These are phyloP conservation scores for Sergeia podlipaevii DNA, from an alignment of 208 protist species.

Conservation along the genomic window DNA sequence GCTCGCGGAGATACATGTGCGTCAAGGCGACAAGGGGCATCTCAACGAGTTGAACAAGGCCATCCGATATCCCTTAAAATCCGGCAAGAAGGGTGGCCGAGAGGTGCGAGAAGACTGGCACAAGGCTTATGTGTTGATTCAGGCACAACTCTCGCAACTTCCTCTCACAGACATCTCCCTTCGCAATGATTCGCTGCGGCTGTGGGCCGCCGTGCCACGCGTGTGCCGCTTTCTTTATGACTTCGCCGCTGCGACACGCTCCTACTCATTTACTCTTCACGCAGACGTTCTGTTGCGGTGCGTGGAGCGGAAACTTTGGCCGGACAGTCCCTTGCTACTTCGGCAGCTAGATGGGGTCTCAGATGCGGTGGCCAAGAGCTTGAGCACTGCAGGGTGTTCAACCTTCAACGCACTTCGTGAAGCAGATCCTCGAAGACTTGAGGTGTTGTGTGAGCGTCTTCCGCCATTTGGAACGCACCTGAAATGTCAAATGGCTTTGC, in stretches of 20 bases:
- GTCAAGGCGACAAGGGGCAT: conserved; percentile 71
- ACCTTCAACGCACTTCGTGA: conserved; percentile 28
- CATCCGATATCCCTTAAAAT: conserved; percentile 61
- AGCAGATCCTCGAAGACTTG: conserved; percentile 49
- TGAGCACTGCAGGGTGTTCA: conserved; percentile 43
- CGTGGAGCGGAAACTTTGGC: conserved; percentile 79
- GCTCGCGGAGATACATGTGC: conserved; percentile 69
- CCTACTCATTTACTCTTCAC: conserved; percentile 44
- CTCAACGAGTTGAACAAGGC: conserved; percentile 80
- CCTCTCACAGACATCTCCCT: conserved; percentile 64
- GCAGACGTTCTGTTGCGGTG: conserved; percentile 49
- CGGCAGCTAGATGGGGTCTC: conserved; percentile 69
- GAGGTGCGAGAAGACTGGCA: conserved; percentile 89
- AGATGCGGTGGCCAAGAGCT: conserved; percentile 37
- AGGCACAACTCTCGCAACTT: conserved; percentile 56
- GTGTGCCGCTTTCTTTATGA: conserved; percentile 63
- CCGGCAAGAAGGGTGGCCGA: conserved; percentile 52
- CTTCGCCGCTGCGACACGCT: conserved; percentile 33
- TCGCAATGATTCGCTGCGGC: conserved; percentile 66
- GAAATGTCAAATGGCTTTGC: conserved; percentile 14
- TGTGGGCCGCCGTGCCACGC: conserved; percentile 66
- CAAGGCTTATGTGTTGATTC: conserved; percentile 82
- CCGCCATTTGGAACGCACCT: conserved; percentile 73
- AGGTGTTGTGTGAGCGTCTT: conserved; percentile 55
- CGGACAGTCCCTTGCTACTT: conserved; percentile 55